Evolutionary conservation across 805 yeast genomes (phyloP).

Genomic region (Ogataea trehalophila): DNA sequence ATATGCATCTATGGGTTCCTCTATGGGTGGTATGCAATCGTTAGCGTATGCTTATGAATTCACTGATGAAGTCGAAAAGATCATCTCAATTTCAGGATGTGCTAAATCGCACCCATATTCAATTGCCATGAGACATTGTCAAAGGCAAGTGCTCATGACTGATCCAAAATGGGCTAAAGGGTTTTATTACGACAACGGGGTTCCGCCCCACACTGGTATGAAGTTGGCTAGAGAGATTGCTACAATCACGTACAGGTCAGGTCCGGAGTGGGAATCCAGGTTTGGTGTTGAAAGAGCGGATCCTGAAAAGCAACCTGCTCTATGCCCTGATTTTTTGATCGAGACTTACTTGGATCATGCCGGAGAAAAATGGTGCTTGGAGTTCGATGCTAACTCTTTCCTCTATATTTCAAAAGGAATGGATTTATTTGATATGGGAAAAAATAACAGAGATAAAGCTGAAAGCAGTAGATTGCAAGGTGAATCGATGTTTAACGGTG

Average conservation of each 20-base stretch:
- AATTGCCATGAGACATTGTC: slow-evolving; percentile 89
- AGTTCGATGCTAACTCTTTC: slow-evolving; percentile 87
- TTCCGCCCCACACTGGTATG: slow-evolving; percentile 95
- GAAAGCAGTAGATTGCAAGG: slow-evolving; percentile 35
- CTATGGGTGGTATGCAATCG: slow-evolving; percentile 99
- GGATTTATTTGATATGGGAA: slow-evolving; percentile 86
- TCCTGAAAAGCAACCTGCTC: slow-evolving; percentile 71
- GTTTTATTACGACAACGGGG: slow-evolving; percentile 54
- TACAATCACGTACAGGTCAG: slow-evolving; percentile 88
- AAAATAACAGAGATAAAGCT: slow-evolving; percentile 41
- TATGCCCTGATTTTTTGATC: slow-evolving; percentile 89
- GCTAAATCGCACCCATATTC: slow-evolving; percentile 93
- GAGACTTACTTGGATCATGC: slow-evolving; percentile 94
- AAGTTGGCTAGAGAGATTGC: slow-evolving; percentile 91
- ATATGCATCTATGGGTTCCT: slow-evolving; percentile 81
- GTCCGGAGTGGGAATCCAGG: slow-evolving; percentile 95
- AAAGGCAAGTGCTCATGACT: slow-evolving; percentile 88
- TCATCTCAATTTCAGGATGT: slow-evolving; percentile 85
- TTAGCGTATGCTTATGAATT: slow-evolving; percentile 83
- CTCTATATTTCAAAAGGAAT: slow-evolving; percentile 87
- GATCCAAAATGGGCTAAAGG: slow-evolving; percentile 96
- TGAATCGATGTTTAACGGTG: slow-evolving; percentile 27
- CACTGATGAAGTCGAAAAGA: slow-evolving; percentile 66
- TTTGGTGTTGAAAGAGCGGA: slow-evolving; percentile 87
- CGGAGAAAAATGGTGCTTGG: slow-evolving; percentile 88